Base-by-base conservation (phyloP, 2,329 filamentous ascomycete genomes). In the Colletotrichum endophyticum region DNA sequence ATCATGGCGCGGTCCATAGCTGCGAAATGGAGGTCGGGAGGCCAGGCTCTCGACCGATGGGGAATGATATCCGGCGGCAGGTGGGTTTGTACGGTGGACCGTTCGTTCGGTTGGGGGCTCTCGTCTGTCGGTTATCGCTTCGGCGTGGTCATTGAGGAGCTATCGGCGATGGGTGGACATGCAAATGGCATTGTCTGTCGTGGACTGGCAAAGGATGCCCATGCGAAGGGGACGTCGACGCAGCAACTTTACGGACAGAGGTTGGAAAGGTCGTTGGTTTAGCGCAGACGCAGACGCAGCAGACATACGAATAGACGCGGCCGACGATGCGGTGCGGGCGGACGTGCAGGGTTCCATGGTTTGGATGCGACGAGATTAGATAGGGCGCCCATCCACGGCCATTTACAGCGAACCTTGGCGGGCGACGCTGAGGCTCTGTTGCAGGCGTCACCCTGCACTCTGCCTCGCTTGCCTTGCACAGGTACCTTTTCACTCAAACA, bases 1-100 rank as follows among this genome's bases (percentile, higher is more conserved):
- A 71, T 66, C 61, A 75, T 77, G 27, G 72, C 61, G 32, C 75
- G 66, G 30, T 77, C 72, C 75, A 77, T 75, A 28, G 66, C 61
- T 22, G 66, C 19, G 32, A 19, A 61, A 13, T 53, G 5, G 22
- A 28, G 62, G 67, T 75, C 61, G 61, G n/a, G 70, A 67, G 34
- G 64, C 25, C 28, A 28, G 59, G 44, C 57, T 70, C 13, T 34
- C 73, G 66, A 66, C 61, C 13, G 49, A 64, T 70, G 19, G 72
- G 27, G 73, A 63, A 66, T 49, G 13, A 64, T 63, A 28, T 66
- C 44, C 44, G 64, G 32, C 30, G 30, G 30, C n/a, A 6, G 66
- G 75, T 67, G 74, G 72, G 71, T 61, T 59, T 15, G 3, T 8
- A 22, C 19, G 53, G 70, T 76, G 73, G 70, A 73, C 62, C 56